These are phyloP conservation scores for Nevesoporus exiguus DNA, from an alignment of 768 basidiomycete species.

Conservation along the genomic window DNA sequence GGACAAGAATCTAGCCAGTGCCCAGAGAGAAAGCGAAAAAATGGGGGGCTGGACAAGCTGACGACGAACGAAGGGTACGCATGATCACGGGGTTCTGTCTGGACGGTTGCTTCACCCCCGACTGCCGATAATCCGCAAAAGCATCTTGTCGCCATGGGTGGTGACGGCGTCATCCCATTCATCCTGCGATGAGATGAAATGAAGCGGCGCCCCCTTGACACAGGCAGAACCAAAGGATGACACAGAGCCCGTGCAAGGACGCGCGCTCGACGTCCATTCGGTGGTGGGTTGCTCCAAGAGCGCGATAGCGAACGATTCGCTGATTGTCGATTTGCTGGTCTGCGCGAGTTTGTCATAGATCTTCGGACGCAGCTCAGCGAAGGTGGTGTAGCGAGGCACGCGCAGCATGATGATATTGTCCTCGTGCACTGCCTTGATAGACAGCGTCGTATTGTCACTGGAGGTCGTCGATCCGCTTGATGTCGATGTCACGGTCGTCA, in stretches of 20 bases:
- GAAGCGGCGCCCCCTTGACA: slow-evolving; percentile 29
- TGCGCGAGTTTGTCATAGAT: slow-evolving; percentile 66
- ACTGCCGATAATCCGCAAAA: slow-evolving; percentile 47
- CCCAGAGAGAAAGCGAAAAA: slow-evolving; percentile 6
- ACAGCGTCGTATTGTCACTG: slow-evolving; percentile 33
- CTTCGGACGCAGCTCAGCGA: slow-evolving; percentile 51
- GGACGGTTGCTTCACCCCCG: slow-evolving; percentile 13
- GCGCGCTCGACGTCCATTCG: slow-evolving; percentile 12
- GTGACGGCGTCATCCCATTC: slow-evolving; percentile 57
- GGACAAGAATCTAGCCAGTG: slow-evolving; percentile 1
- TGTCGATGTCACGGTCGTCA: slow-evolving; percentile 27
- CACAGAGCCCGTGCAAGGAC: slow-evolving; percentile 33
- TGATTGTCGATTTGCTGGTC: slow-evolving; percentile 54
- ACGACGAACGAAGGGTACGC: slow-evolving; percentile 1
- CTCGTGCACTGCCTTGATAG: slow-evolving; percentile 64
- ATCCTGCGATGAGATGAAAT: slow-evolving; percentile 50
- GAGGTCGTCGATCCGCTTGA: slow-evolving; percentile 37
- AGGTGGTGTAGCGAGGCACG: slow-evolving; percentile 42
- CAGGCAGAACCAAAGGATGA: slow-evolving; percentile 32
- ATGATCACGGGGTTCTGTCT: background rate
- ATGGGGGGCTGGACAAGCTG: background rate
- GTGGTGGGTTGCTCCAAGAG: slow-evolving; percentile 40
- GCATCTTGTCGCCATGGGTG: slow-evolving; percentile 47
- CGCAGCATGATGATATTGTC: slow-evolving; percentile 63
- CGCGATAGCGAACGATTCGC: slow-evolving; percentile 53